Percentiles rank a stretch among this genome's conserved stretches.
These are phyloP conservation scores for Aspergillus pseudonomiae DNA, from an alignment of 2,329 filamentous ascomycete species.

Conservation along the genomic window DNA sequence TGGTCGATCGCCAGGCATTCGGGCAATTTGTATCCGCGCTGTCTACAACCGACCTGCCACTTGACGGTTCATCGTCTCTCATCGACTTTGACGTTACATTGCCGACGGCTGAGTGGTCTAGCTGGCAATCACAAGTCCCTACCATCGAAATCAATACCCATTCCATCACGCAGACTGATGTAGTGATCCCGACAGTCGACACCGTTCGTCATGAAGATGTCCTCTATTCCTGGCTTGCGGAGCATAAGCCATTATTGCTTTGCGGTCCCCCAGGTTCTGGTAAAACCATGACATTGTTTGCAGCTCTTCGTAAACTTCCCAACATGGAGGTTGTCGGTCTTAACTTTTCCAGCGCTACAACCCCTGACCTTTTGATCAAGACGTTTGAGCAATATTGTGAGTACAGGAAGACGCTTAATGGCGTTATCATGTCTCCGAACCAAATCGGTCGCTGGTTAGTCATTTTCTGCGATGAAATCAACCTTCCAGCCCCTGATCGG, in stretches of 20 bases:
- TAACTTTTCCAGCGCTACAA: slow-evolving; percentile 98
- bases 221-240: slow-evolving; percentile 98
- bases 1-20: slow-evolving; percentile 83
- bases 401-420: slow-evolving; percentile 97
- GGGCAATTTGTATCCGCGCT: slow-evolving; percentile 82
- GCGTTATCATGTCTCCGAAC: slow-evolving; percentile 90
- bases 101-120: slow-evolving; percentile 83
- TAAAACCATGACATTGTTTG: slow-evolving; percentile 99
- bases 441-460: slow-evolving; percentile 98
- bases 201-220: slow-evolving; percentile 98
- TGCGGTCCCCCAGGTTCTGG: slow-evolving; percentile 97
- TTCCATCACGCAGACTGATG: slow-evolving; percentile 95
- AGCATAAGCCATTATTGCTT: slow-evolving; percentile 94
- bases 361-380: slow-evolving; percentile 95
- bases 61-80: slow-evolving; percentile 74
- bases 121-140: slow-evolving; percentile 94
- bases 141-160: slow-evolving; percentile 97
- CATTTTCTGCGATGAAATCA: slow-evolving; percentile 99
- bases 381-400: slow-evolving; percentile 99
- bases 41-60: slow-evolving; percentile 82
- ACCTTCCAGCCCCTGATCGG: slow-evolving; percentile 93
- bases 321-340: slow-evolving; percentile 99
- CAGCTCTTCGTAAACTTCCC: slow-evolving; percentile 90
- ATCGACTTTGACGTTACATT: slow-evolving; percentile 94
- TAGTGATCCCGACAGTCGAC: slow-evolving; percentile 96